phyloP scores from a whole-genome alignment of 768 basidiomycete species.

The Trametes cubensis region DNA sequence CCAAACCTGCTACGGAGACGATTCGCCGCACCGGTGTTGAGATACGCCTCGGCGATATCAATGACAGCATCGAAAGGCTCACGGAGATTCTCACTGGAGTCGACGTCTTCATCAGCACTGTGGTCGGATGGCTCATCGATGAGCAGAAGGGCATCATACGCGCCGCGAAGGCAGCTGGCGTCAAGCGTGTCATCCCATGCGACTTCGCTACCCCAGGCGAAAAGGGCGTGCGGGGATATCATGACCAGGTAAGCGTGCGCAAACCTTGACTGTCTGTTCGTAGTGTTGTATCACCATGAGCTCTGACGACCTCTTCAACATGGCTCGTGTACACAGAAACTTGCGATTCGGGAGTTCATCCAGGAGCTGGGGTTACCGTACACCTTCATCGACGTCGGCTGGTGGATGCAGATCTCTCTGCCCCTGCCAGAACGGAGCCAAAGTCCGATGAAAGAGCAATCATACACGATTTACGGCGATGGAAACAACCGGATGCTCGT shows the following conservation, averaged over 20 bases:
- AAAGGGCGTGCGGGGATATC: conserved; percentile 16
- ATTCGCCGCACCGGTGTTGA: conserved; percentile 26
- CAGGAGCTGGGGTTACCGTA: conserved; percentile 29
- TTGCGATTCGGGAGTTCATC: conserved; percentile 32
- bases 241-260: conserved; percentile 11
- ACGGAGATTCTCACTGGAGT: conserved; percentile 25
- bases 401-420: conserved; percentile 33
- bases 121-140: not conserved
- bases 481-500: conserved; percentile 28
- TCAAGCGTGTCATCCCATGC: too few relatives aligned
- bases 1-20: conserved; percentile 21
- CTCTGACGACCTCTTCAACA: not conserved
- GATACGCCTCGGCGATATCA: conserved; percentile 23
- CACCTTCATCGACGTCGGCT: conserved; percentile 39
- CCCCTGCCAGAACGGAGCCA: not conserved
- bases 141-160: conserved; percentile 24
- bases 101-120: conserved; percentile 22
- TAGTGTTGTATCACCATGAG: too few relatives aligned
- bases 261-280: too few relatives aligned
- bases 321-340: conserved; percentile 29
- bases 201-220: conserved; percentile 28
- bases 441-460: not conserved
- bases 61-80: conserved; percentile 21
- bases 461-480: conserved; percentile 20
- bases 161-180: conserved; percentile 30